Conservation (phyloP, 345 rosid species). For the Heritiera littoralis region DNA sequence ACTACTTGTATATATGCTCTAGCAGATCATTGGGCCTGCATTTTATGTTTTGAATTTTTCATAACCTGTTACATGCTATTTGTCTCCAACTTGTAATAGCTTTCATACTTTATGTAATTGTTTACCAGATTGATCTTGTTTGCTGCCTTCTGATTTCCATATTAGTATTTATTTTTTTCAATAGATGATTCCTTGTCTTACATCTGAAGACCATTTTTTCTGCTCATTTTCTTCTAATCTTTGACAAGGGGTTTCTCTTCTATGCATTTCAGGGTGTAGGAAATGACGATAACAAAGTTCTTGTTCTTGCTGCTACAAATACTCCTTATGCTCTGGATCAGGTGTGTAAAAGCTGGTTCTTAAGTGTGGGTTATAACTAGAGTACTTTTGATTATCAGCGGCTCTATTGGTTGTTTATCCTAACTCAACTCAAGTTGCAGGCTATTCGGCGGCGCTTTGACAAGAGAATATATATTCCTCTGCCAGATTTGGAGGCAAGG, state of each 20-base stretch:
- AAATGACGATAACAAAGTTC: slow-evolving; percentile 85
- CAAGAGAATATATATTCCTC: slow-evolving; percentile 95
- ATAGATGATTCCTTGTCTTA: neutral
- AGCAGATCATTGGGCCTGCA: too few relatives aligned
- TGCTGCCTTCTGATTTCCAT: neutral
- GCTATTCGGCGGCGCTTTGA: slow-evolving; percentile 94
- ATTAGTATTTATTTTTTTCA: too few relatives aligned
- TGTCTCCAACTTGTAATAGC: too few relatives aligned
- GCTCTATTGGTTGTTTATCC: slow-evolving; percentile 23
- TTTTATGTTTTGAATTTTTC: too few relatives aligned
- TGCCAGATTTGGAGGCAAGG: slow-evolving; percentile 87
- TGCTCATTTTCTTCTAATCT: neutral
- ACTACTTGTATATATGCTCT: neutral
- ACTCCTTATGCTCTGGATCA: slow-evolving; percentile 96
- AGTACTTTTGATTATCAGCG: neutral
- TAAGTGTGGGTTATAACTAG: neutral
- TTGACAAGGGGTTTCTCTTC: neutral
- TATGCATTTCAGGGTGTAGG: slow-evolving; percentile 71
- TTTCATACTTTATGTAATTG: too few relatives aligned
- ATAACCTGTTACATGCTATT: too few relatives aligned
- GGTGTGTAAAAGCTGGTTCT: slow-evolving; percentile 33
- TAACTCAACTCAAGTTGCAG: slow-evolving; percentile 47
- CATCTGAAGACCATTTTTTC: neutral
- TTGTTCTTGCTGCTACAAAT: slow-evolving; percentile 92
- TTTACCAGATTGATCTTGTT: too few relatives aligned